Conservation (phyloP, 2,329 filamentous ascomycete genomes). For the Talaromyces funiculosus region DNA sequence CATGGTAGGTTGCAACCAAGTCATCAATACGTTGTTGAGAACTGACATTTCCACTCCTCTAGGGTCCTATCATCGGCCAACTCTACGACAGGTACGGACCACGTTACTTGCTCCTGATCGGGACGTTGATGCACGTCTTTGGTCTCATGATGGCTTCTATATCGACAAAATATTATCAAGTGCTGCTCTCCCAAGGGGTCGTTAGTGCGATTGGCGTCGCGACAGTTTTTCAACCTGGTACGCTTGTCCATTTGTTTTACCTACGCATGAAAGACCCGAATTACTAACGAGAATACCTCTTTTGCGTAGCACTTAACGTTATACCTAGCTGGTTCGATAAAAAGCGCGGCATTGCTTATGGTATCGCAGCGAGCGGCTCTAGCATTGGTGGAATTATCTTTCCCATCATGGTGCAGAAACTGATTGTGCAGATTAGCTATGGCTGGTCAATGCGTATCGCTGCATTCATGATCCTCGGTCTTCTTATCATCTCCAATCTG, state of each 20-base stretch:
- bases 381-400: slow-evolving; percentile 56
- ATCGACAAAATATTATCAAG: slow-evolving; percentile 51
- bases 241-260: slow-evolving; percentile 22
- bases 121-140: slow-evolving; percentile 52
- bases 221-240: slow-evolving; percentile 33
- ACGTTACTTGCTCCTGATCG: slow-evolving; percentile 46
- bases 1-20: slow-evolving; percentile 17
- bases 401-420: slow-evolving; percentile 55
- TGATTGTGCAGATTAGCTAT: slow-evolving; percentile 51
- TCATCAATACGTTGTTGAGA: no score
- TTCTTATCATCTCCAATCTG: slow-evolving; percentile 49
- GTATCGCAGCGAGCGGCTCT: slow-evolving; percentile 50
- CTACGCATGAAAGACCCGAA: slow-evolving; percentile 21
- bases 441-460: slow-evolving; percentile 54
- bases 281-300: slow-evolving; percentile 37
- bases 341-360: slow-evolving; percentile 49
- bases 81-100: slow-evolving; percentile 59
- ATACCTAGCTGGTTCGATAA: slow-evolving; percentile 58
- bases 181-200: slow-evolving; percentile 51
- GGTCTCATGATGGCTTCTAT: slow-evolving; percentile 56
- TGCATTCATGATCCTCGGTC: slow-evolving; percentile 57
- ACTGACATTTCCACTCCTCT: slow-evolving; percentile 20
- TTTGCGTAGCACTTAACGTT: slow-evolving; percentile 46
- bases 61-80: slow-evolving; percentile 42
- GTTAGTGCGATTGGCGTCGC: slow-evolving; percentile 49